phyloP scores from a whole-genome alignment of 2,329 filamentous ascomycete genomes.

The Colletotrichum trifolii region DNA sequence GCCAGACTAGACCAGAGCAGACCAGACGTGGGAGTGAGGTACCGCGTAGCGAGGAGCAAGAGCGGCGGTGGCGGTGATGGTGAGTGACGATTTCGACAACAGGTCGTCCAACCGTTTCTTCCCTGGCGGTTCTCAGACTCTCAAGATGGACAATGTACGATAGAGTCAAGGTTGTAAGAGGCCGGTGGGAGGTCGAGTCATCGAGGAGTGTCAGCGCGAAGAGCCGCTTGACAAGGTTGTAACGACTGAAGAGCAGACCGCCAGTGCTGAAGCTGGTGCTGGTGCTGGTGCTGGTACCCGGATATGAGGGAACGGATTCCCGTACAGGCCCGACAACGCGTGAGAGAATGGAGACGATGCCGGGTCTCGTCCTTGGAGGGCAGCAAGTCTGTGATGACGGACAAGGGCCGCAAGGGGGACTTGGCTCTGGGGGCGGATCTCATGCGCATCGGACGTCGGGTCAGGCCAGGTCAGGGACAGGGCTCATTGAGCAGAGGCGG shows the following conservation, averaged over 20 bases:
- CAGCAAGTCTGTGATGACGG: slow-evolving; percentile 20
- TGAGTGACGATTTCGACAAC: slow-evolving; percentile 23
- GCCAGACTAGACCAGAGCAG: too few species aligned
- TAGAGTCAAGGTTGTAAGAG: slow-evolving; percentile 32
- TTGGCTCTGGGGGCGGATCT: slow-evolving; percentile 36
- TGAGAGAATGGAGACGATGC: slow-evolving; percentile 31
- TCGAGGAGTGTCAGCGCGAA: slow-evolving; percentile 31
- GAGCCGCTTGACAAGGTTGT: slow-evolving; percentile 33
- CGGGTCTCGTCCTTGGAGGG: slow-evolving; percentile 27
- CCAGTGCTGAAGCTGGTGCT: background rate
- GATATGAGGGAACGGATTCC: slow-evolving; percentile 26
- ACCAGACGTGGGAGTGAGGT: background rate
- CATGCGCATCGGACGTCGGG: slow-evolving; percentile 34
- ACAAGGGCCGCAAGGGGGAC: slow-evolving; percentile 29
- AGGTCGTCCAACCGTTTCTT: slow-evolving; percentile 16
- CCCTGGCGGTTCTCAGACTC: background rate
- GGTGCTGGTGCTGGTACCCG: slow-evolving; percentile 2
- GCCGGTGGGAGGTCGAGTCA: slow-evolving; percentile 29
- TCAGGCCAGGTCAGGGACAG: slow-evolving; percentile 32
- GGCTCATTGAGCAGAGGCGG: slow-evolving; percentile 25
- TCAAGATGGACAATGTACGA: background rate
- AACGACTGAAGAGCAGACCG: slow-evolving; percentile 21
- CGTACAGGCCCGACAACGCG: slow-evolving; percentile 28
- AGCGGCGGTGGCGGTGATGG: slow-evolving; percentile 20
- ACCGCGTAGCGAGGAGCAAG: slow-evolving; percentile 26